phyloP scores from a whole-genome alignment of 441 rosid species.

The Corymbia citriodora region DNA sequence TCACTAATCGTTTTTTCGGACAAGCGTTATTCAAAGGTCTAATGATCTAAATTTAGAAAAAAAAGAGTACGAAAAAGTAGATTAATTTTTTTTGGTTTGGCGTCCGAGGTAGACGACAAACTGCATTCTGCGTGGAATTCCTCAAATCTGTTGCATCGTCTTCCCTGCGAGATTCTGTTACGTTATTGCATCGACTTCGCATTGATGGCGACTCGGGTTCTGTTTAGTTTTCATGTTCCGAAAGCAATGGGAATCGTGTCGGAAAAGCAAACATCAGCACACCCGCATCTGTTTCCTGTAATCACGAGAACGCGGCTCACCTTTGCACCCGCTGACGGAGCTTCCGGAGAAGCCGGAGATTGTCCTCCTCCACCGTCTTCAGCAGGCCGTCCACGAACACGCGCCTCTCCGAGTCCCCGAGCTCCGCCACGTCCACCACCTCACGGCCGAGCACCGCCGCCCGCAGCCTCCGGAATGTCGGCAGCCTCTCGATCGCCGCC shows the following conservation, averaged over 20 bases:
- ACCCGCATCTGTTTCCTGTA: background rate
- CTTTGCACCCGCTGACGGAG: slow-evolving; percentile 15
- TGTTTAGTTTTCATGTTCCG: background rate
- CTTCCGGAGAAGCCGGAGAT: slow-evolving; percentile 4
- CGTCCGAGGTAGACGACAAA: background rate
- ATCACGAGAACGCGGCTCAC: background rate
- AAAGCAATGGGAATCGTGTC: background rate
- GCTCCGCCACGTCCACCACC: slow-evolving; percentile 23
- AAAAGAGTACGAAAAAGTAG: background rate
- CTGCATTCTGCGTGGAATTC: background rate
- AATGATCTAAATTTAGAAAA: background rate
- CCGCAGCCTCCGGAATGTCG: background rate
- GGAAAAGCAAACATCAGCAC: background rate
- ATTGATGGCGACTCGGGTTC: background rate
- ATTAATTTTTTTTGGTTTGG: background rate
- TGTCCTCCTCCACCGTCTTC: background rate
- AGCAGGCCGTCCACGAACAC: slow-evolving; percentile 25
- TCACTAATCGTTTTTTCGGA: background rate
- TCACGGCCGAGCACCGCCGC: background rate
- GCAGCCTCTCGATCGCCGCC: slow-evolving; percentile 10
- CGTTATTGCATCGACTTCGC: background rate
- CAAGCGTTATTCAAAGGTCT: background rate
- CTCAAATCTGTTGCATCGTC: background rate
- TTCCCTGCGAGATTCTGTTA: background rate
- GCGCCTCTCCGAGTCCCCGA: slow-evolving; percentile 18